Conservation (phyloP, 139 green algal genomes). For the Pseudopediastrum boryanum region DNA sequence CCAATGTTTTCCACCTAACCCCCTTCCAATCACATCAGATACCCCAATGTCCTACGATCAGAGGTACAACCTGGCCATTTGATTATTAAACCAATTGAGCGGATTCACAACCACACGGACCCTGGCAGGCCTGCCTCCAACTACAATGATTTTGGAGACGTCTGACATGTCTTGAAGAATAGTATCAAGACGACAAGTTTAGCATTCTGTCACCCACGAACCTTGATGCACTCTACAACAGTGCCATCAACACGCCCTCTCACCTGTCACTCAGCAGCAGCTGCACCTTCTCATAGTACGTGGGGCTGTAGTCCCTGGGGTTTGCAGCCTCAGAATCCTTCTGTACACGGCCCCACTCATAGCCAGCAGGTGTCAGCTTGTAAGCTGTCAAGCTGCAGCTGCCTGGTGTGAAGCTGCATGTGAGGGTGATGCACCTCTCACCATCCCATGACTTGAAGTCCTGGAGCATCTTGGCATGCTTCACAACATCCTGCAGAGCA, state of each 20-base stretch:
- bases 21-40: too few relatives aligned
- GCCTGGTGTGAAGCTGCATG: conserved; percentile 95
- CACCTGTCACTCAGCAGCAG: conserved; percentile 98
- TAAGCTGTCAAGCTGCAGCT: conserved; percentile 94
- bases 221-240: too few relatives aligned
- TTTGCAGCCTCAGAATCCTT: conserved; percentile 87
- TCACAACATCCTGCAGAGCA: conserved; percentile 81
- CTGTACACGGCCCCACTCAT: conserved; percentile 91
- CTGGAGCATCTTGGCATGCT: conserved; percentile 96
- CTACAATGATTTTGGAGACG: too few relatives aligned
- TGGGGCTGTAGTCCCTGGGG: conserved; percentile 84
- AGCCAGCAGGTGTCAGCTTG: conserved; percentile 95
- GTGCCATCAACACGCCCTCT: conserved; percentile 98
- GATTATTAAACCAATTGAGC: too few relatives aligned
- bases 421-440: conserved; percentile 94
- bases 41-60: too few relatives aligned
- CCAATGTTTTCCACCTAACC: too few relatives aligned
- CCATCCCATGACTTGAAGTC: conserved; percentile 94
- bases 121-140: too few relatives aligned
- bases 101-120: too few relatives aligned
- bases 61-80: too few relatives aligned
- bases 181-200: too few relatives aligned
- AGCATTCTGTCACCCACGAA: too few relatives aligned
- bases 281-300: conserved; percentile 98
- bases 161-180: too few relatives aligned